A percentile compares a stretch with the other conserved stretches of the same genome.
Evolutionary conservation across 2,329 filamentous ascomycete genomes (phyloP).

Genomic region (Claviceps maximensis): DNA sequence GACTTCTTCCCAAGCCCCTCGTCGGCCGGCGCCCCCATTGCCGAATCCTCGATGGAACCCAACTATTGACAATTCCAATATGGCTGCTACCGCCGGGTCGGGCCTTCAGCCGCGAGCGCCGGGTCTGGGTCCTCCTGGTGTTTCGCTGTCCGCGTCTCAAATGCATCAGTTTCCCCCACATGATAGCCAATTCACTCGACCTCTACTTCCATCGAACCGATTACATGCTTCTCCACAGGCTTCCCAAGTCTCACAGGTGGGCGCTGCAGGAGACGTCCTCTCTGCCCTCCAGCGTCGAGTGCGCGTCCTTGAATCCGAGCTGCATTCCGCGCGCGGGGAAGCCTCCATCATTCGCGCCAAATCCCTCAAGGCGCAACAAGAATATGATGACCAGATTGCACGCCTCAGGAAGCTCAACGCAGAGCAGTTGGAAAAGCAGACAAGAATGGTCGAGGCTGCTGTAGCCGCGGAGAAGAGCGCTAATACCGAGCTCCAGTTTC

Average conservation of each 20-base stretch:
- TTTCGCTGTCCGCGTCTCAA: constrained; percentile 17
- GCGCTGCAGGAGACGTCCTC: constrained; percentile 22
- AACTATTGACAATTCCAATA: constrained; percentile 14
- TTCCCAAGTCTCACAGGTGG: constrained; percentile 15
- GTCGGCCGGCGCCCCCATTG: constrained; percentile 17
- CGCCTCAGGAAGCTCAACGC: constrained; percentile 49
- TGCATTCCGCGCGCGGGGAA: constrained; percentile 55
- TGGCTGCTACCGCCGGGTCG: constrained; percentile 8
- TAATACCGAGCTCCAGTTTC: constrained; percentile 58
- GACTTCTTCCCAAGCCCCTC: constrained; percentile 10
- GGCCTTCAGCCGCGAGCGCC: constrained; percentile 8
- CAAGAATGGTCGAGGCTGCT: constrained; percentile 51
- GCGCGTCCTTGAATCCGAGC: constrained; percentile 38
- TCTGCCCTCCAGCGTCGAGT: constrained; percentile 39
- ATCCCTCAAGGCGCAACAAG: constrained; percentile 45
- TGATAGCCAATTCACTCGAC: constrained; percentile 28
- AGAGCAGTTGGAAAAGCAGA: constrained; percentile 50
- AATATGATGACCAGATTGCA: constrained; percentile 49
- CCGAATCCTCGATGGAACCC: constrained; percentile 28
- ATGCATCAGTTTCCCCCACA: constrained; percentile 15
- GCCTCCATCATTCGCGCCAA: constrained; percentile 63
- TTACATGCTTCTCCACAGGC: constrained; percentile 5
- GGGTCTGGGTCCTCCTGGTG: constrained; percentile 9
- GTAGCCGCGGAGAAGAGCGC: constrained; percentile 50
- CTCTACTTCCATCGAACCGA: constrained; percentile 16